A percentile compares a stretch with the other conserved stretches of the same genome.
These are phyloP conservation scores for Fraxinus angustifolia DNA, from an alignment of 305 asterid species.

Conservation along the genomic window DNA sequence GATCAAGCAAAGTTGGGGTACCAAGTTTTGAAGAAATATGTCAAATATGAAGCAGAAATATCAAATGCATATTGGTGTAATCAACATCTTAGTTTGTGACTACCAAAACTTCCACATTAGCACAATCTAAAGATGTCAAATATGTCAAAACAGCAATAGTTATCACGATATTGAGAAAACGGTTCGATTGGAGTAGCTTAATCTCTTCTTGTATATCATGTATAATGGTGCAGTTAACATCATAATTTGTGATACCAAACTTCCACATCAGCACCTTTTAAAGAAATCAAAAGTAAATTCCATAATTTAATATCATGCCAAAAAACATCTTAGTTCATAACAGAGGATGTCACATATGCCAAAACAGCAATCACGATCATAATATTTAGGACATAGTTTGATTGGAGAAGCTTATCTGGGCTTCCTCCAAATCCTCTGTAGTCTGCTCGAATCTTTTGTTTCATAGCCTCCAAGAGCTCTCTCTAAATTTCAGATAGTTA, in stretches of 20 bases:
- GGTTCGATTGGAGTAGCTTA: background rate
- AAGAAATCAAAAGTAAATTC: background rate
- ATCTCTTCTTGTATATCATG: background rate
- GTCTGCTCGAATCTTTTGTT: constrained; percentile 86
- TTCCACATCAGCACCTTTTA: background rate
- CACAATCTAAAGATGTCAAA: background rate
- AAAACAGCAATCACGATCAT: constrained; percentile 73
- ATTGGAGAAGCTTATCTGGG: constrained; percentile 68
- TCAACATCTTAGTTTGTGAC: background rate
- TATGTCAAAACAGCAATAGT: background rate
- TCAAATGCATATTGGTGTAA: background rate
- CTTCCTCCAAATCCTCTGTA: constrained; percentile 78
- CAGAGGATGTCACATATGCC: constrained; percentile 63
- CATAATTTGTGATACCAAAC: background rate
- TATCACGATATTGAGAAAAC: background rate
- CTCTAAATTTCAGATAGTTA: constrained; percentile 74
- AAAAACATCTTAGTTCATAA: constrained; percentile 56
- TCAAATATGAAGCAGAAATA: background rate
- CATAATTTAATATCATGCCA: background rate
- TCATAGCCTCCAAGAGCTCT: constrained; percentile 84
- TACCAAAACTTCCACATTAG: background rate
- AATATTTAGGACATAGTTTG: constrained; percentile 75
- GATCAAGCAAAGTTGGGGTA: background rate
- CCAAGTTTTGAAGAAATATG: background rate
- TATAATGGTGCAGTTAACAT: background rate